These are phyloP conservation scores for Cenchrus purpureus DNA, from an alignment of 176 grass and related monocot species.

Conservation along the genomic window DNA sequence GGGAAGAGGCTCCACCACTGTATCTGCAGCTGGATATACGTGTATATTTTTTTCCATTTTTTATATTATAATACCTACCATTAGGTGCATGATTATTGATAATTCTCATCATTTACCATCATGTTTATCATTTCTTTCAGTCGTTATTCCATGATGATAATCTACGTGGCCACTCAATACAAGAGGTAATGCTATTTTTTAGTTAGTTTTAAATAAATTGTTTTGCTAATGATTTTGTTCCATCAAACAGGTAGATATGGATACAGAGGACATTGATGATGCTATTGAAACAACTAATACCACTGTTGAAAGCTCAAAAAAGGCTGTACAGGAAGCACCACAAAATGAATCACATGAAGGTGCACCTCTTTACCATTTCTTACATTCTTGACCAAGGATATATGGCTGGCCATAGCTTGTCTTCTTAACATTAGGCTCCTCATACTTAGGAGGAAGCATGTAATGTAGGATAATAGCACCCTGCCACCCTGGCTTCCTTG, in stretches of 20 bases:
- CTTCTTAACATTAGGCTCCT: slow-evolving; percentile 22
- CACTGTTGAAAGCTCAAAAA: slow-evolving; percentile 44
- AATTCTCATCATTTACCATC: slow-evolving; percentile 32
- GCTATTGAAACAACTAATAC: slow-evolving; percentile 39
- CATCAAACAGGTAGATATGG: slow-evolving; percentile 90
- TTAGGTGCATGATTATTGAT: slow-evolving; percentile 32
- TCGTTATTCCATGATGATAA: slow-evolving; percentile 82
- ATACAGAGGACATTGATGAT: slow-evolving; percentile 71
- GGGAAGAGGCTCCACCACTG: slow-evolving; percentile 89
- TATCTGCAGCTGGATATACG: slow-evolving; percentile 86
- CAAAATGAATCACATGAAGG: slow-evolving; percentile 48
- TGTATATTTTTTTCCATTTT: slow-evolving; percentile 50
- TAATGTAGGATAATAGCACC: slow-evolving; percentile 6
- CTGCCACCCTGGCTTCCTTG: too few species aligned
- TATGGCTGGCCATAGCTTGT: slow-evolving; percentile 20
- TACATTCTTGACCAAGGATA: slow-evolving; percentile 2
- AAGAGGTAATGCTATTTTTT: slow-evolving; percentile 71
- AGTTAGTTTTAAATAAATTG: slow-evolving; percentile 26
- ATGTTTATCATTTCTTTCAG: slow-evolving; percentile 55
- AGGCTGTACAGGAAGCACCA: slow-evolving; percentile 37
- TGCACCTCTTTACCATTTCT: slow-evolving; percentile 20
- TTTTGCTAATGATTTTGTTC: slow-evolving; percentile 17
- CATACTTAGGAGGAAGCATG: slow-evolving; percentile 6
- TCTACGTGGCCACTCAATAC: slow-evolving; percentile 78
- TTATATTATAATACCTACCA: slow-evolving; percentile 25